phyloP scores from a whole-genome alignment of 2,329 filamentous ascomycete species.

The Verticillium klebahnii region DNA sequence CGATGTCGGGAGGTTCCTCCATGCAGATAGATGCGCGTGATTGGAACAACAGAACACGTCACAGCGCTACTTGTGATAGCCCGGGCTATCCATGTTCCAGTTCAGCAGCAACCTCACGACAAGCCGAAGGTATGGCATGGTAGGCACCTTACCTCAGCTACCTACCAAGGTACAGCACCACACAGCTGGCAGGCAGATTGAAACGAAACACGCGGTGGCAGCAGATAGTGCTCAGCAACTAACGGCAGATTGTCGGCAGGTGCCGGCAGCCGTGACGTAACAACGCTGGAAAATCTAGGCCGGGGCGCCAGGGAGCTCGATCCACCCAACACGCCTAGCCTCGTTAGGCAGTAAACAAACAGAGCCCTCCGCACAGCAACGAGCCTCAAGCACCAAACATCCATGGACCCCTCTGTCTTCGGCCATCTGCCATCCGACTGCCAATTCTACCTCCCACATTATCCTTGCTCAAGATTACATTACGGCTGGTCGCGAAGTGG shows the following conservation, averaged over 20 bases:
- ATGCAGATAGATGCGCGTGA: not conserved
- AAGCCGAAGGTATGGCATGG: not conserved
- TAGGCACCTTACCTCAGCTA: too few species aligned
- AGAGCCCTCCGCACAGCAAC: constrained; percentile 1
- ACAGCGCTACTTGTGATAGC: not conserved
- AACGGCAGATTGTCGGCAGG: not conserved
- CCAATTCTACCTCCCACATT: not conserved
- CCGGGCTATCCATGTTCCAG: not conserved
- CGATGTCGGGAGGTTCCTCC: not conserved
- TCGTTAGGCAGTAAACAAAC: constrained; percentile 5
- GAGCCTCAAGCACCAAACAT: not conserved
- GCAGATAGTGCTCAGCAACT: too few species aligned
- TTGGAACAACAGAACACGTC: not conserved
- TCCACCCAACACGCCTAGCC: not conserved
- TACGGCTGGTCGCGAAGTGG: constrained; percentile 2
- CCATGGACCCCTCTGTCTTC: not conserved
- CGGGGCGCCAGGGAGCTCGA: not conserved
- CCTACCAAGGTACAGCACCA: not conserved
- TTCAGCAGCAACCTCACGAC: not conserved
- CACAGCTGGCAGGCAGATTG: not conserved
- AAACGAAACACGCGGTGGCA: not conserved
- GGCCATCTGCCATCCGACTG: not conserved
- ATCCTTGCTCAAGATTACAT: constrained; percentile 1
- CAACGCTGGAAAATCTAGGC: not conserved
- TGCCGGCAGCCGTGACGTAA: not conserved